These are phyloP conservation scores for Pythium myriotylum DNA, from an alignment of 352 stramenopile species.

Conservation along the genomic window DNA sequence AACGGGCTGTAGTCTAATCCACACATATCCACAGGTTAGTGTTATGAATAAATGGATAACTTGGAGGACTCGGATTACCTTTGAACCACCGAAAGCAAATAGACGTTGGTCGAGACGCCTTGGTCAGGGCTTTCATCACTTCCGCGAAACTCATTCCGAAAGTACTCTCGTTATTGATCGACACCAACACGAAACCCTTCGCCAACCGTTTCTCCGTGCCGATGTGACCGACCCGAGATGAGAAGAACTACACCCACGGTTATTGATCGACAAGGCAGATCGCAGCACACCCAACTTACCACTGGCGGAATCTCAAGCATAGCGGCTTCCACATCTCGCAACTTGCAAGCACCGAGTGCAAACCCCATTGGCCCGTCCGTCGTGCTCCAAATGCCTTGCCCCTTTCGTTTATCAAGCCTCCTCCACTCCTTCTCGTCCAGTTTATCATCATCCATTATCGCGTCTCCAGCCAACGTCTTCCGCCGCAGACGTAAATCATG, in stretches of 20 bases:
- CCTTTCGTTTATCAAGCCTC: constrained; percentile 43
- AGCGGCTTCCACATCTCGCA: constrained; percentile 62
- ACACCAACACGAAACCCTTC: constrained; percentile 77
- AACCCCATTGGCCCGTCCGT: constrained; percentile 56
- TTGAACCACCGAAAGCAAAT: constrained; percentile 83
- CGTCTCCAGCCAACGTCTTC: constrained; percentile 23
- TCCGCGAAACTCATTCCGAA: constrained; percentile 57
- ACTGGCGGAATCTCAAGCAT: constrained; percentile 66
- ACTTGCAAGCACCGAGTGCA: constrained; percentile 55
- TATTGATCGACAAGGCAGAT: constrained; percentile 5
- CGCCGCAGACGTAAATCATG: constrained; percentile 42
- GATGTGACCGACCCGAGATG: constrained; percentile 36
- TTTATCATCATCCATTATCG: constrained; percentile 17
- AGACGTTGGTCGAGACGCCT: constrained; percentile 63
- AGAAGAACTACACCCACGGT: constrained; percentile 50
- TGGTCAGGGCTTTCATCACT: constrained; percentile 55
- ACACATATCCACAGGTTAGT: no score
- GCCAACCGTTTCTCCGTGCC: constrained; percentile 57
- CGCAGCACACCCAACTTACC: constrained; percentile 19
- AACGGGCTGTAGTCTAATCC: constrained; percentile 67
- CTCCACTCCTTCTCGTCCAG: constrained; percentile 34
- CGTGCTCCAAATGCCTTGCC: constrained; percentile 71
- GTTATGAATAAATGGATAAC: no score
- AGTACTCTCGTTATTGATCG: constrained; percentile 81
- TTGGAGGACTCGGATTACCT: no score